A percentile compares a stretch with the other conserved stretches of the same genome.
phyloP scores from a whole-genome alignment of 1,139 yeast species.

The Wickerhamomyces sp. region DNA sequence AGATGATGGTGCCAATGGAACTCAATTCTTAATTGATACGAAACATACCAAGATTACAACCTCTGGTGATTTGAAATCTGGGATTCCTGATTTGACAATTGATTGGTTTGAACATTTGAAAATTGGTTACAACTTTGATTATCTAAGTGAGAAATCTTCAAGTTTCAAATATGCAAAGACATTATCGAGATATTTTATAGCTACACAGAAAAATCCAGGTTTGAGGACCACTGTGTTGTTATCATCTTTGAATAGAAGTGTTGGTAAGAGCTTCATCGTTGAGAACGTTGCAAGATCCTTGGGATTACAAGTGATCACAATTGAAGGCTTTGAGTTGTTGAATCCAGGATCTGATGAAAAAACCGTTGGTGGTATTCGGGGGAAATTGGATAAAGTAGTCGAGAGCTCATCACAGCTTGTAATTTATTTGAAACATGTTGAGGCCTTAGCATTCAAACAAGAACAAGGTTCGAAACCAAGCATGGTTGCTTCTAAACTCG shows the following conservation, averaged over 20 bases:
- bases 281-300: slow-evolving; percentile 48
- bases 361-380: slow-evolving; percentile 72
- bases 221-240: slow-evolving; percentile 62
- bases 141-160: slow-evolving; percentile 14
- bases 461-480: slow-evolving; percentile 39
- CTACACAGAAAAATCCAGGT: slow-evolving; percentile 34
- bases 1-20: slow-evolving; percentile 24
- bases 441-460: slow-evolving; percentile 59
- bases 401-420: slow-evolving; percentile 40
- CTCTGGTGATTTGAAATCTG: slow-evolving; percentile 31
- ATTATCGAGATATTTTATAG: slow-evolving; percentile 44
- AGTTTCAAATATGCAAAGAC: slow-evolving; percentile 47
- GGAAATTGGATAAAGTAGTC: slow-evolving; percentile 63
- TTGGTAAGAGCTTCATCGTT: slow-evolving; percentile 72
- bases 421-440: slow-evolving; percentile 67
- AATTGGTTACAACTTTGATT: slow-evolving; percentile 32
- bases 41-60: slow-evolving; percentile 25
- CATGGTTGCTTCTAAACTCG: slow-evolving; percentile 54
- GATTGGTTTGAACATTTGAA: slow-evolving; percentile 49
- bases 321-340: slow-evolving; percentile 64
- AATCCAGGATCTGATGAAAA: slow-evolving; percentile 71
- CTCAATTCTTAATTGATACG: slow-evolving; percentile 61
- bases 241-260: slow-evolving; percentile 65
- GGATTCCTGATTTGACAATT: slow-evolving; percentile 29
- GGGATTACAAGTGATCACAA: slow-evolving; percentile 64